Percentiles rank a stretch among this genome's conserved stretches.
Conservation (phyloP, 257 asterid species). For the Asclepias syriaca region DNA sequence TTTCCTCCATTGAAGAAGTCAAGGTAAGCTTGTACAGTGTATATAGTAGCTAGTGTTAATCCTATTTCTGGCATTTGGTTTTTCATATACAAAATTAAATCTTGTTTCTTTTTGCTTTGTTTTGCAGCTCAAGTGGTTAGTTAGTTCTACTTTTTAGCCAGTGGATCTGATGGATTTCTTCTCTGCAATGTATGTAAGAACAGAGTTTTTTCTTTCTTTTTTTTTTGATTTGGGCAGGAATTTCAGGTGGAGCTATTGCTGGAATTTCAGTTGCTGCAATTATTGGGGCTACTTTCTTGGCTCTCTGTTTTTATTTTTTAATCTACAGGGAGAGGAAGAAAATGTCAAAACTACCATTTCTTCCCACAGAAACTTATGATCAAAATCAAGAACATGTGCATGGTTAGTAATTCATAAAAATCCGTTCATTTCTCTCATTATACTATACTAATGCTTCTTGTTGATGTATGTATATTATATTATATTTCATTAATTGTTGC, state of each 20-base stretch:
- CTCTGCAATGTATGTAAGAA: constrained; percentile 15
- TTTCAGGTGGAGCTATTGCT: constrained; percentile 68
- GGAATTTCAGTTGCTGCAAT: constrained; percentile 63
- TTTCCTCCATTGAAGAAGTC: constrained; percentile 57
- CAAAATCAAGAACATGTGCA: constrained; percentile 24
- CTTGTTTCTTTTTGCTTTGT: constrained; percentile 8
- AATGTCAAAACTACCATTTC: constrained; percentile 22
- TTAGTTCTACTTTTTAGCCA: constrained; percentile 18
- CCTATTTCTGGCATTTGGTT: not conserved
- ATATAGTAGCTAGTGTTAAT: not conserved
- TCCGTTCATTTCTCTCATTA: not conserved
- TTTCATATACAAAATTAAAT: constrained; percentile 23
- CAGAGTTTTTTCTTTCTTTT: not conserved
- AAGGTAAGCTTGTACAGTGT: constrained; percentile 35
- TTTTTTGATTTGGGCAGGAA: constrained; percentile 40
- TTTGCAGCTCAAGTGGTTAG: constrained; percentile 82
- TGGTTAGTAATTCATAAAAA: constrained; percentile 29
- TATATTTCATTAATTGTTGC: not conserved
- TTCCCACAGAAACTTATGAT: constrained; percentile 18
- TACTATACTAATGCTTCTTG: not conserved
- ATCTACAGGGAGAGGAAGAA: constrained; percentile 34
- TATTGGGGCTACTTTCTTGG: constrained; percentile 34
- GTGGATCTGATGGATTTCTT: constrained; percentile 6
- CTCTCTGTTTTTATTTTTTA: constrained; percentile 37
- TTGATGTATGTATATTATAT: not conserved